Evolutionary conservation across 805 yeast species (phyloP).

Genomic region (Zygosaccharomyces bailii): DNA sequence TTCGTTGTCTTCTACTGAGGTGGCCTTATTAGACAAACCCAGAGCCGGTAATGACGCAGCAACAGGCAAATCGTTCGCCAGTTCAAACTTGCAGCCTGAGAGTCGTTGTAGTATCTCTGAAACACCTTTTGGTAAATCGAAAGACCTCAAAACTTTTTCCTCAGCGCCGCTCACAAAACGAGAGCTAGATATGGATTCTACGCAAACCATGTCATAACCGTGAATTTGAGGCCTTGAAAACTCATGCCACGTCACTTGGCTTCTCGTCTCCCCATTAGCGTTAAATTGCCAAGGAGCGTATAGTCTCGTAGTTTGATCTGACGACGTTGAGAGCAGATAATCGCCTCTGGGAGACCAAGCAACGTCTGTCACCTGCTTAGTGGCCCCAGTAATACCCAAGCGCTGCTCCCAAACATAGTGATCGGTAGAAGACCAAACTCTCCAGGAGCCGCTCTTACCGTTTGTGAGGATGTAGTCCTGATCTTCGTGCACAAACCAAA

Average conservation of each 20-base stretch:
- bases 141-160: slow-evolving; percentile 85
- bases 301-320: slow-evolving; percentile 91
- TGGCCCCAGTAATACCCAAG: slow-evolving; percentile 73
- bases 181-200: slow-evolving; percentile 55
- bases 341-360: slow-evolving; percentile 69
- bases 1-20: slow-evolving; percentile 45
- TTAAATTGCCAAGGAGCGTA: slow-evolving; percentile 58
- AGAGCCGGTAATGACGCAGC: slow-evolving; percentile 89
- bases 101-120: slow-evolving; percentile 56
- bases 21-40: slow-evolving; percentile 90
- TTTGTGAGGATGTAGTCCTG: slow-evolving; percentile 64
- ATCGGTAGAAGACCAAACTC: slow-evolving; percentile 56
- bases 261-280: slow-evolving; percentile 33
- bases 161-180: slow-evolving; percentile 92
- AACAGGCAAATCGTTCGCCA: slow-evolving; percentile 53
- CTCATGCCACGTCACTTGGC: slow-evolving; percentile 67
- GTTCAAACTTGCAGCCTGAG: slow-evolving; percentile 42
- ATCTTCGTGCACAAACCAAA: slow-evolving; percentile 58
- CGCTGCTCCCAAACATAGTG: slow-evolving; percentile 42
- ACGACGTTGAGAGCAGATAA: slow-evolving; percentile 70
- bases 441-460: slow-evolving; percentile 91
- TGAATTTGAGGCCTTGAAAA: slow-evolving; percentile 97
- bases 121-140: slow-evolving; percentile 81
- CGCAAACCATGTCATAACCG: slow-evolving; percentile 92
- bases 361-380: slow-evolving; percentile 69